A percentile compares a stretch with the other conserved stretches of the same genome.
Conservation (phyloP, 2,329 filamentous ascomycete species). For the Penicillium hesseltinei region DNA sequence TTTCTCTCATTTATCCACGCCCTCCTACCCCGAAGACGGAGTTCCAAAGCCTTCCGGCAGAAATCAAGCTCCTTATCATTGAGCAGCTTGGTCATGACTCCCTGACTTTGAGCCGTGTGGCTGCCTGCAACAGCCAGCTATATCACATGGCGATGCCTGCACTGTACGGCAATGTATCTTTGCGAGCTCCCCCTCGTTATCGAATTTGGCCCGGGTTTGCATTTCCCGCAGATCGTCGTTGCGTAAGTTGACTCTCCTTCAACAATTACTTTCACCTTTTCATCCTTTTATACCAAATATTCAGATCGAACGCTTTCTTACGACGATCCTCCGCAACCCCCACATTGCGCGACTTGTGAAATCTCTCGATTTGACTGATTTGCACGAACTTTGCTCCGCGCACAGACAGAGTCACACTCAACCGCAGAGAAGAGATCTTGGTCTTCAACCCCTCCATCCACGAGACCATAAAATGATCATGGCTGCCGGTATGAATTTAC, state of each 20-base stretch:
- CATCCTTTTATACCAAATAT: background rate
- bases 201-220: background rate
- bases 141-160: background rate
- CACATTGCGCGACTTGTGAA: background rate
- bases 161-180: background rate
- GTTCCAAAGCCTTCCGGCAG: background rate
- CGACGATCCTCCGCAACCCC: background rate
- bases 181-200: background rate
- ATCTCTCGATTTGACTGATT: background rate
- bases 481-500: background rate
- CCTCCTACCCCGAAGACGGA: background rate
- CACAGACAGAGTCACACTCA: background rate
- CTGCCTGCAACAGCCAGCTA: background rate
- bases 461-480: background rate
- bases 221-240: background rate
- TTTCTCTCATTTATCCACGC: background rate
- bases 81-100: background rate
- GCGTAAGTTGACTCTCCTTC: background rate
- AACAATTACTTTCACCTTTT: background rate
- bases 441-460: background rate
- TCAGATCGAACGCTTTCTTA: background rate
- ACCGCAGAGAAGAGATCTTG: background rate
- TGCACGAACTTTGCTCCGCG: background rate
- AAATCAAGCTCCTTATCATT: background rate
- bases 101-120: background rate